Percentiles rank a stretch among this genome's conserved stretches.
phyloP scores from a whole-genome alignment of 495 filamentous ascomycete species.

The Trichocladium uniseriatum region DNA sequence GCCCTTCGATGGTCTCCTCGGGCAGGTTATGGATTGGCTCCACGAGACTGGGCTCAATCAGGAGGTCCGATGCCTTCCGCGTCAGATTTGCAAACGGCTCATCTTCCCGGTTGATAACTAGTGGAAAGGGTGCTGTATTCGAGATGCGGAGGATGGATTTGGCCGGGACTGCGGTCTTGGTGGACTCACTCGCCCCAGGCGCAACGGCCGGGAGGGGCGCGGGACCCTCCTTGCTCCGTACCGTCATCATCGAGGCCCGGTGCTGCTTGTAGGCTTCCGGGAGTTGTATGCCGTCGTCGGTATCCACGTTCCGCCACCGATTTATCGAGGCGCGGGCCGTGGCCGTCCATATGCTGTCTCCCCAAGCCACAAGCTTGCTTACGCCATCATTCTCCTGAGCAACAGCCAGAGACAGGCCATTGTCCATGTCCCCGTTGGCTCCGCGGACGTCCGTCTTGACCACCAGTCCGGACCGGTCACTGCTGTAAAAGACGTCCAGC shows the following conservation, averaged over 20 bases:
- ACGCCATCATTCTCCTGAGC: constrained; percentile 88
- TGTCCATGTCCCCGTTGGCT: constrained; percentile 64
- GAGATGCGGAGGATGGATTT: constrained; percentile 71
- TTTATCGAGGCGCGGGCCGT: constrained; percentile 93
- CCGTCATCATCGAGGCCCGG: constrained; percentile 41
- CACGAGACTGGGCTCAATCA: constrained; percentile 49
- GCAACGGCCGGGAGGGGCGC: constrained; percentile 10
- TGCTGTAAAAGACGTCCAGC: constrained; percentile 85
- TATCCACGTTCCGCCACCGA: constrained; percentile 84
- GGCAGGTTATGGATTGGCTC: constrained; percentile 66
- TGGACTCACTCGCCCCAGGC: constrained; percentile 25
- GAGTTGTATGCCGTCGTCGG: constrained; percentile 44
- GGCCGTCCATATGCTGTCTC: constrained; percentile 85
- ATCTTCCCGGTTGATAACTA: constrained; percentile 29
- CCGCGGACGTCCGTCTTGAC: constrained; percentile 86
- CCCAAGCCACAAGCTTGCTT: constrained; percentile 69
- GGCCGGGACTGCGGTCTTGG: constrained; percentile 60
- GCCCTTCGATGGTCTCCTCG: constrained; percentile 83
- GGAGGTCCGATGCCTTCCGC: constrained; percentile 53
- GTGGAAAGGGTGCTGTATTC: constrained; percentile 68
- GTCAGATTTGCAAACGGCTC: constrained; percentile 37
- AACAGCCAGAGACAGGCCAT: constrained; percentile 79
- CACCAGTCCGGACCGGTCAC: constrained; percentile 81
- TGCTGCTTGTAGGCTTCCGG: constrained; percentile 48
- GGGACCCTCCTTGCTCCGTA: constrained; percentile 22